phyloP scores from a whole-genome alignment of 1,284 basidiomycete species.

The Acaromyces ingoldii region DNA sequence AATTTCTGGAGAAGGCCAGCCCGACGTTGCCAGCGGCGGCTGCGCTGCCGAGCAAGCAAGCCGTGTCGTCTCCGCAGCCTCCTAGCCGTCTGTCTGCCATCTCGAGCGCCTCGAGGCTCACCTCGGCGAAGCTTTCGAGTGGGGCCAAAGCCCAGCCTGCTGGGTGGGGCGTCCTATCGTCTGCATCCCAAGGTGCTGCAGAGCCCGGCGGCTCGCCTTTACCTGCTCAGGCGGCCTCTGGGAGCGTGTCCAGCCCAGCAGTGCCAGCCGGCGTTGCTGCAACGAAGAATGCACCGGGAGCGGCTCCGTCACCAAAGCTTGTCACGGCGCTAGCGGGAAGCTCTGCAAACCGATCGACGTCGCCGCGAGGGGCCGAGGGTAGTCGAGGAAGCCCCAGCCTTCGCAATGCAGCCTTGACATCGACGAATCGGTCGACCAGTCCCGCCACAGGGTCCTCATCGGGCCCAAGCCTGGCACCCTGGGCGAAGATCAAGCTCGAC shows the following conservation, averaged over 20 bases:
- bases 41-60: neutral
- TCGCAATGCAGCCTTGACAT: slow-evolving; percentile 26
- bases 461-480: slow-evolving; percentile 29
- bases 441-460: slow-evolving; percentile 18
- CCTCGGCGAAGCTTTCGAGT: slow-evolving; percentile 10
- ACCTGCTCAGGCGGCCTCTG: too few species aligned
- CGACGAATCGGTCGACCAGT: slow-evolving; percentile 14
- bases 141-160: neutral
- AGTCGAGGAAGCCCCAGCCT: slow-evolving; percentile 28
- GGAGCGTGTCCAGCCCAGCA: too few species aligned
- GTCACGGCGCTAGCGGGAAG: slow-evolving; percentile 25
- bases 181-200: too few species aligned
- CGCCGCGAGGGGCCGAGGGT: slow-evolving; percentile 23
- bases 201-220: too few species aligned
- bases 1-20: slow-evolving; percentile 45
- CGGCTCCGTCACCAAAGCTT: slow-evolving; percentile 25
- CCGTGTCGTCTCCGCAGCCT: neutral
- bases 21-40: slow-evolving; percentile 15
- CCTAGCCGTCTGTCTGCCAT: neutral
- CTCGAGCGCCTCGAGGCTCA: slow-evolving; percentile 9
- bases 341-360: slow-evolving; percentile 12
- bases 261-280: too few species aligned
- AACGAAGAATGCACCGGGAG: neutral
- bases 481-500: slow-evolving; percentile 28
- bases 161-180: slow-evolving; percentile 3